Base-by-base conservation (phyloP, 1,284 basidiomycete species). In the Trichosporon asahii region DNA sequence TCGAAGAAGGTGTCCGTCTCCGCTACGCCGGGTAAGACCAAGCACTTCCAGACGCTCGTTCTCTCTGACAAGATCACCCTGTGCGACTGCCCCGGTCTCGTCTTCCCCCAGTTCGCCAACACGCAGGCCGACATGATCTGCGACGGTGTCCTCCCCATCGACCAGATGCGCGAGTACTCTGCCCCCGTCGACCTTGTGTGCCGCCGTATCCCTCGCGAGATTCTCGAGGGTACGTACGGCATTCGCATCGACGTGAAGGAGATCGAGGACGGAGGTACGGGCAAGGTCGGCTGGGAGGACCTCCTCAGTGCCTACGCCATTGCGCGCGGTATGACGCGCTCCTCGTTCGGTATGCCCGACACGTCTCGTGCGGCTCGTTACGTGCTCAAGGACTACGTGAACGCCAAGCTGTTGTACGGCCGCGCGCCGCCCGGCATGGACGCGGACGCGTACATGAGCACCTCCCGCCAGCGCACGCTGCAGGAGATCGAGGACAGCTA, bases 41-140 rank as follows among this genome's bases (percentile, higher is more conserved):
- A 99, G 82, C 97, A 99, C 84, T 98, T 99, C 86, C 97, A 99
- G 84, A 99, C 97, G 0, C 95, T 98, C 73, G 89, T 95, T 74
- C 88, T 99, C 29, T 95, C 95, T 0, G 89, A 92, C 31, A 86
- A 88, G 2, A 91, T 98, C 65, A 87, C 93, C 14, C 88, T 99
- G n/a, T 99, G 96, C 78, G 97, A 99, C 85, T 99, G 97, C 85
- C 97, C 97, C 14, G 97, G 97, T 85, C 86, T 99, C 31, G 97
- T 99, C 18, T 99, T 99, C 82, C 97, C 97, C 6, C 97, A 99
- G 78, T 99, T 99, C 82, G 92, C 95, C 6, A 94, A 92, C 40
- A 97, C 94, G 2, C 93, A 93, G 78, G 97, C 96, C 5, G 95
- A 96, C 73, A 86, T 99, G 68, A 92, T 99, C 27, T 97, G 95